Base-by-base conservation (phyloP, 1,139 yeast species). In the Martiniozyma asiatica region DNA sequence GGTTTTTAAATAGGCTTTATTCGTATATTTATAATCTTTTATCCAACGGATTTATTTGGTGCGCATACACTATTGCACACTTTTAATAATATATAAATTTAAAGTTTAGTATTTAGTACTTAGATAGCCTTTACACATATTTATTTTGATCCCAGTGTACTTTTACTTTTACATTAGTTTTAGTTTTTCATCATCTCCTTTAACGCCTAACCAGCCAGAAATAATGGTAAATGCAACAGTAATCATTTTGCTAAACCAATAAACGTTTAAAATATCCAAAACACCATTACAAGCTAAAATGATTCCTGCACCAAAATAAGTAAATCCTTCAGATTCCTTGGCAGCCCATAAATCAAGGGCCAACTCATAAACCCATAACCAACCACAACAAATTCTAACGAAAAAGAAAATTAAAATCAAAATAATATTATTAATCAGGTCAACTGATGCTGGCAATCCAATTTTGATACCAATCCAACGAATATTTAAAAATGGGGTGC, bases 401-500 rank as follows among this genome's bases (percentile, higher is more conserved):
- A 62, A 45, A 61, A 89, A 87, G 57, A 89, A 89, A 18, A 78
- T 64, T 27, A 65, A 40, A 41, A 89, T 65, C 36, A 89, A 64
- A 13, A 71, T 48, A 14, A 80, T 53, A 30, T 94, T 94, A 56
- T 89, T 89, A 36, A 75, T 42, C 31, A 72, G 44, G 36, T 75
- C 68, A 32, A 73, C 45, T 40, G 55, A 60, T 21, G 63, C 67
- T 29, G 73, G 72, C 18, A 56, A 38, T 2, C 93, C 85, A 33
- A 81, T 66, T 46, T 77, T 76, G 31, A 80, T 60, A 3, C 89
- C 81, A 50, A 81, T 77, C 96, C 96, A 87, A 56, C 94, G 79
- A 40, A 85, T 55, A 57, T 89, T 87, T 35, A 89, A 74, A 51
- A 87, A 87, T 9, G 98, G 97, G 7, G 96, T 89, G 14, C 94